Base-by-base conservation (phyloP, 2,329 filamentous ascomycete genomes). In the Botrytis squamosa region DNA sequence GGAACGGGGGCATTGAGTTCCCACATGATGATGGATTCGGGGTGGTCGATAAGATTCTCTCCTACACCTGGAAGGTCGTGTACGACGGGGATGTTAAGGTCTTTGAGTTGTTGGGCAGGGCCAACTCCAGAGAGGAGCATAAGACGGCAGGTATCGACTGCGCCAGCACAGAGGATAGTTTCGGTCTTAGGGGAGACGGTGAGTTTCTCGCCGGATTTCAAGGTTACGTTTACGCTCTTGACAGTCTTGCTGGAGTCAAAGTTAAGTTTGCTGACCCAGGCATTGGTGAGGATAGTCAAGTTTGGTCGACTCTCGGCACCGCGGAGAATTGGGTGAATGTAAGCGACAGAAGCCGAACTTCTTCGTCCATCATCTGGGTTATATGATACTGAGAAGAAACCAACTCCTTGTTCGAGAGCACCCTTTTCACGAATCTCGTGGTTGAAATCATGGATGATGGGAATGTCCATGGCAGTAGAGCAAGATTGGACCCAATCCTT, bases 301-400 rank as follows among this genome's bases (percentile, higher is more conserved):
- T 97, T 97, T 22, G 93, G 90, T 73, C 93, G 88, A 82, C 90
- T 89, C 86, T 97, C 93, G 66, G 94, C 91, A 59, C 93, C 93
- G 59, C 92, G 89, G 70, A 97, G 88, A 80, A 97, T 94, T 52
- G 94, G 94, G 84, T 97, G 94, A 80, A 97, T 95, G 84, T 97
- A 97, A 29, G 94, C 94, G 36, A 97, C 94, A 74, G 92, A 94
- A 74, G 94, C 94, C 81, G 92, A 95, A 85, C 92, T 95, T 76
- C 94, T 90, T 79, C 89, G 89, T 80, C 94, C 93, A 80, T 94
- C 91, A 80, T 97, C 94, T 4, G 94, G 94, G 85, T 97, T 97
- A 85, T 97, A 97, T 55, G 93, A 91, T 77, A 97, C 90, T 77
- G 92, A 94, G 86, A 97, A 95, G 87, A 97, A 97, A 73, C 94